Percentiles rank a stretch among this genome's conserved stretches.
Evolutionary conservation across 768 basidiomycete species (phyloP).

Genomic region (Lentinula lateritia): DNA sequence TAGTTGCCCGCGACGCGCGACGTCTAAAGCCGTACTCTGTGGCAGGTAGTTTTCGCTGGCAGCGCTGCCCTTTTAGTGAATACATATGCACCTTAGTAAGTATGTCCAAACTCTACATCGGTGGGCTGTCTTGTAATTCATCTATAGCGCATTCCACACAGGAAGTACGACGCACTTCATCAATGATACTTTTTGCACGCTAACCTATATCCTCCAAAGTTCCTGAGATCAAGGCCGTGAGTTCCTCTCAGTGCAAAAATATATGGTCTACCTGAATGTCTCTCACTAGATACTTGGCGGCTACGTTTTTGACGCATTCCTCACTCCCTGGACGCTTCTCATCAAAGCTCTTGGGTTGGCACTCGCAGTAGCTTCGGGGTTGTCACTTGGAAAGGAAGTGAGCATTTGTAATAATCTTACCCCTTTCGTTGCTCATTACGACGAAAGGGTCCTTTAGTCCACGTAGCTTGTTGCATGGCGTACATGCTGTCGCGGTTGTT

Average conservation of each 20-base stretch:
- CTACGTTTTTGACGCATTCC: constrained; percentile 81
- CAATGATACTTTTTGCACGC: neutral
- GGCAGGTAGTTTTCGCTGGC: constrained; percentile 54
- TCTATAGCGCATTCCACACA: constrained; percentile 64
- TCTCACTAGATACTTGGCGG: constrained; percentile 63
- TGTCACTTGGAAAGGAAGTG: constrained; percentile 83
- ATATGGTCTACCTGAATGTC: neutral
- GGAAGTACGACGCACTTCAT: constrained; percentile 50
- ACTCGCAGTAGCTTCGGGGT: constrained; percentile 77
- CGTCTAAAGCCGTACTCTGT: neutral
- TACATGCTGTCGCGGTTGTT: constrained; percentile 64
- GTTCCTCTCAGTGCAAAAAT: constrained; percentile 13
- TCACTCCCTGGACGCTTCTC: constrained; percentile 81
- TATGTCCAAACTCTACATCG: neutral
- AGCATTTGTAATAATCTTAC: constrained; percentile 13
- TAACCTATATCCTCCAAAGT: constrained; percentile 32
- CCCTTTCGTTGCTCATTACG: constrained; percentile 1
- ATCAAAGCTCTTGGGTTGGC: constrained; percentile 83
- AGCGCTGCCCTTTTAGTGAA: constrained; percentile 60
- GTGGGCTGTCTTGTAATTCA: neutral
- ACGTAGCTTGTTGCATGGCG: constrained; percentile 80
- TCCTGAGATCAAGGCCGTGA: constrained; percentile 74
- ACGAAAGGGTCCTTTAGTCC: constrained; percentile 71
- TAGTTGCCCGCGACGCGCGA: neutral
- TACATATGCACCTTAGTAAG: constrained; percentile 68